Evolutionary conservation across 202 grass and related monocot genomes (phyloP).

Genomic region (Zoysia matrella): DNA sequence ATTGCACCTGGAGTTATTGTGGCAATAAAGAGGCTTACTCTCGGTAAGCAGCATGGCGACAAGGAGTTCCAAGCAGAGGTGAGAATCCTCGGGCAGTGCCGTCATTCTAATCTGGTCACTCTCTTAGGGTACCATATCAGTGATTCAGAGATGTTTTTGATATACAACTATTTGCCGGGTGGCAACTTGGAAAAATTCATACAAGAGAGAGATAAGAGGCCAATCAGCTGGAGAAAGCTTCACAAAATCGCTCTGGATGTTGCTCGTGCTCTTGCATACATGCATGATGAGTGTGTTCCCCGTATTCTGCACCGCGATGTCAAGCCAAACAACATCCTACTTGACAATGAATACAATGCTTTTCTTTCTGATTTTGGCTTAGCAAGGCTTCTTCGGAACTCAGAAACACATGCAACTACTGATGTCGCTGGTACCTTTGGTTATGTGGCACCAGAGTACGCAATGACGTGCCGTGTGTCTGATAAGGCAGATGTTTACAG

Average conservation of each 20-base stretch:
- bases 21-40: slow-evolving; percentile 85
- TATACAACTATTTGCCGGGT: slow-evolving; percentile 89
- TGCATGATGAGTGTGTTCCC: slow-evolving; percentile 69
- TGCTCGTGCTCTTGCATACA: slow-evolving; percentile 69
- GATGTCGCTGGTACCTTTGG: too few species aligned
- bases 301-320: slow-evolving; percentile 86
- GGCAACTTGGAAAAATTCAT: slow-evolving; percentile 89
- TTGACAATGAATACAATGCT: slow-evolving; percentile 69
- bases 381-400: slow-evolving; percentile 73
- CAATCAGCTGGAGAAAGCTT: slow-evolving; percentile 73
- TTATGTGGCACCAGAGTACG: too few species aligned
- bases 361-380: slow-evolving; percentile 92
- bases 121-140: slow-evolving; percentile 77
- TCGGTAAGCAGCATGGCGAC: slow-evolving; percentile 73
- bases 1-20: slow-evolving; percentile 78
- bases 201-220: slow-evolving; percentile 70
- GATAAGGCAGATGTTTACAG: too few species aligned
- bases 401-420: slow-evolving; percentile 70
- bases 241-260: slow-evolving; percentile 91
- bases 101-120: slow-evolving; percentile 84
- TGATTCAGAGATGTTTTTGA: slow-evolving; percentile 85
- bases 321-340: slow-evolving; percentile 87
- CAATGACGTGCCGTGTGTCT: too few species aligned
- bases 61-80: slow-evolving; percentile 85
- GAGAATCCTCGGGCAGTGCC: slow-evolving; percentile 67